Evolutionary conservation across 306 rosid genomes (phyloP), one percentile per base, ranked within the genome.

Genomic region (Inga leiocalycina): DNA sequence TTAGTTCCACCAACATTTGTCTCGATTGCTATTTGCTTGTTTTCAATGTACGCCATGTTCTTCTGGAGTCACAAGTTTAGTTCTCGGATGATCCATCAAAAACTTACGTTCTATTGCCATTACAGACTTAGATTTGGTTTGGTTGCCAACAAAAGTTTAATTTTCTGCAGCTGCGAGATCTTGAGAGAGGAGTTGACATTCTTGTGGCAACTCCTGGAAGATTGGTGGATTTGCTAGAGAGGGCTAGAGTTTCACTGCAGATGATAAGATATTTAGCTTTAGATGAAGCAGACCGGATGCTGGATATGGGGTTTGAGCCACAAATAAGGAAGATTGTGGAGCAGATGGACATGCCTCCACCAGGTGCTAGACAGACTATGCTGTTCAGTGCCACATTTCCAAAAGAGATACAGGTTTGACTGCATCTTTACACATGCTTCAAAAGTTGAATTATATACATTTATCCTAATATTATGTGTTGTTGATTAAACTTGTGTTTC

Each of bases 171-270:
- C 84, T 94, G 75, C 87, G 97, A 66, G 97, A 92, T 24, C 92
- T 92, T 78, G 97, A 92, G 83, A 89, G 91, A 85, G 97, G 97
- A 69, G 97, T 91, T 77, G 97, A 92, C 72, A 92, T 92, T 85
- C 97, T 92, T 81, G 97, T 94, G 68, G 98, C 97, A 70, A 92
- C 97, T 76, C 98, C 98, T 11, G 98, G 98, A 87, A 86, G 98
- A 86, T 81, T 94, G 87, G 97, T 94, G 72, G 98, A 92, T 92
- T 83, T 92, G 86, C 89, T 92, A 70, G 98, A 94, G 89, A 86
- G 97, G 80, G 97, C 94, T 74, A 91, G 90, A 83, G 95, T 91
- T 84, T 91, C 95, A 35, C 79, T 90, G 74, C 91, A 91, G 88
- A 89, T 89, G 95, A 89, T 92, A 45, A 80, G 92, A 75, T 91